Percentiles rank a stretch among this genome's conserved stretches.
phyloP scores from a whole-genome alignment of 106 monocot genomes.

The Phalaenopsis equestris region DNA sequence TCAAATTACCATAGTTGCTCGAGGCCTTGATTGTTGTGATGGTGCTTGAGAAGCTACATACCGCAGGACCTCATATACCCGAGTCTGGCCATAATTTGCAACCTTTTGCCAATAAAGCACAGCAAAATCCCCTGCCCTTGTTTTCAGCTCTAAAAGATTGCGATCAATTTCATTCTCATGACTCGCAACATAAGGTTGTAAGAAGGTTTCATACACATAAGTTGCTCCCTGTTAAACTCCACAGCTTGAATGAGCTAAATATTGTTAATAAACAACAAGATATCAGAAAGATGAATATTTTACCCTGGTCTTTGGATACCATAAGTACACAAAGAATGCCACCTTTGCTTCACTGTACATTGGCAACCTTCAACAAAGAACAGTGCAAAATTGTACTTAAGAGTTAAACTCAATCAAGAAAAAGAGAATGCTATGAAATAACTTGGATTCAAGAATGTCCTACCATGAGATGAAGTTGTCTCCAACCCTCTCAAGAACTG shows the following conservation, averaged over 20 bases:
- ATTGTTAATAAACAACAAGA: not conserved
- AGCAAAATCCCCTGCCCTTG: conserved; percentile 38
- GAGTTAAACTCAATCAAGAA: not conserved
- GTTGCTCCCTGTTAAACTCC: conserved; percentile 49
- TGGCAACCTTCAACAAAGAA: conserved; percentile 56
- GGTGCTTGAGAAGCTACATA: conserved; percentile 72
- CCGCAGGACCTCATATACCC: conserved; percentile 59
- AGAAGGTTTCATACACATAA: conserved; percentile 71
- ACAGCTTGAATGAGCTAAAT: not conserved
- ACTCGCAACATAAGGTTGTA: conserved; percentile 49
- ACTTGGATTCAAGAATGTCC: not conserved
- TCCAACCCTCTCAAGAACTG: conserved; percentile 70
- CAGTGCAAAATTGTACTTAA: not conserved
- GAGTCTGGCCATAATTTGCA: conserved; percentile 54
- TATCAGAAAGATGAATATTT: not conserved
- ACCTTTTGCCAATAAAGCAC: conserved; percentile 51
- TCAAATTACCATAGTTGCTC: conserved; percentile 45
- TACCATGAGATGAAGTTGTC: conserved; percentile 81
- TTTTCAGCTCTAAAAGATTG: conserved; percentile 45
- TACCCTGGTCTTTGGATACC: conserved; percentile 93
- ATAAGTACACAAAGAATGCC: conserved; percentile 78
- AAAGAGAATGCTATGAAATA: not conserved
- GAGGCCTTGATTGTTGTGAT: conserved; percentile 33
- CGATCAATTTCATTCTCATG: conserved; percentile 61
- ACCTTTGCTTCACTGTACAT: conserved; percentile 92